Percentiles rank a stretch among this genome's conserved stretches.
Evolutionary conservation across 768 basidiomycete genomes (phyloP).

Genomic region (Filobasidium wieringae): DNA sequence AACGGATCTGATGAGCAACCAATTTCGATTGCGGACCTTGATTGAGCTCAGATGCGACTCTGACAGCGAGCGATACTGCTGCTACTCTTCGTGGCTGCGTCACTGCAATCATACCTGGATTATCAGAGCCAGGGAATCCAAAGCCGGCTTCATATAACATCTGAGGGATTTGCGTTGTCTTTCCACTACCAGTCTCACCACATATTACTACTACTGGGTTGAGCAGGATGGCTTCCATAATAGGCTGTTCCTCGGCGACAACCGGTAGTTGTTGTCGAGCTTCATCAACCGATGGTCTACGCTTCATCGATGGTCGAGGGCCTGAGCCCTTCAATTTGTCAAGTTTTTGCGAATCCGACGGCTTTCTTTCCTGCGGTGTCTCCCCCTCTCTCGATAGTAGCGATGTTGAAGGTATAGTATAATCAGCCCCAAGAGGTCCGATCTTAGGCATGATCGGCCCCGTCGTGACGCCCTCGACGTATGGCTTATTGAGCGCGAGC

Average conservation of each 20-base stretch:
- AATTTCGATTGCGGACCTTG: conserved; percentile 53
- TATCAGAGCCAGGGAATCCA: conserved; percentile 71
- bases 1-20: conserved; percentile 95
- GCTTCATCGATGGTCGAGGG: conserved; percentile 42
- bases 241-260: conserved; percentile 80
- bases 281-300: conserved; percentile 62
- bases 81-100: conserved; percentile 97
- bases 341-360: neutral
- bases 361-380: conserved; percentile 9
- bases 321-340: conserved; percentile 43
- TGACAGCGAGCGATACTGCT: conserved; percentile 86
- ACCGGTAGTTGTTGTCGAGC: conserved; percentile 72
- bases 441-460: conserved; percentile 44
- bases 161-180: conserved; percentile 96
- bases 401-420: conserved; percentile 55
- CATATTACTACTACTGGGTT: conserved; percentile 77
- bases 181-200: conserved; percentile 95
- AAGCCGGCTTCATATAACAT: conserved; percentile 97
- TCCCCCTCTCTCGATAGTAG: conserved; percentile 40
- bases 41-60: conserved; percentile 86
- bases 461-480: conserved; percentile 14
- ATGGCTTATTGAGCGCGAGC: conserved; percentile 10
- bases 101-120: conserved; percentile 94
- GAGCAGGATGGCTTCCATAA: conserved; percentile 80
- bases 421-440: conserved; percentile 67